Evolutionary conservation across 306 rosid species (phyloP).

Genomic region (Senna tora): DNA sequence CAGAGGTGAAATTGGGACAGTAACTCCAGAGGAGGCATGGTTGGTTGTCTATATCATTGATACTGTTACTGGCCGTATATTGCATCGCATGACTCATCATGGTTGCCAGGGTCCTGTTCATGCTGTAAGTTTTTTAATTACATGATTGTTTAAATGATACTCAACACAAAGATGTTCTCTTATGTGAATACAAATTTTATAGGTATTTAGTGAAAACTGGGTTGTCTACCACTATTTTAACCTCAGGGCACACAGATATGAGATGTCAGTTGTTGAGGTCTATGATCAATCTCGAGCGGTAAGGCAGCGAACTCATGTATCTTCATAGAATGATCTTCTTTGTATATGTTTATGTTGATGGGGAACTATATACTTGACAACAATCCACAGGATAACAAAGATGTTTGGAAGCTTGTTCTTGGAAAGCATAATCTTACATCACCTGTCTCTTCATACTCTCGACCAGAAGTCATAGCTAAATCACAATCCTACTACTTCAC

Average conservation of each 20-base stretch:
- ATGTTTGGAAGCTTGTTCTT: slow-evolving; percentile 88
- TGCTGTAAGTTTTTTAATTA: slow-evolving; percentile 67
- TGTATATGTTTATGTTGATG: slow-evolving; percentile 32
- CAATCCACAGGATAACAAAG: slow-evolving; percentile 78
- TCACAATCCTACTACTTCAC: slow-evolving; percentile 90
- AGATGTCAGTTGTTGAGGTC: slow-evolving; percentile 95
- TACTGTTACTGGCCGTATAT: slow-evolving; percentile 85
- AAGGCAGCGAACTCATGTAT: slow-evolving; percentile 48
- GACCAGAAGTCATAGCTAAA: slow-evolving; percentile 77
- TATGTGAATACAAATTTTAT: slow-evolving; percentile 39
- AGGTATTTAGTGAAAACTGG: slow-evolving; percentile 99
- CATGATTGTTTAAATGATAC: slow-evolving; percentile 33
- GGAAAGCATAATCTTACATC: slow-evolving; percentile 98
- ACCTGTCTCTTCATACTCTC: slow-evolving; percentile 84
- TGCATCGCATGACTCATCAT: slow-evolving; percentile 89
- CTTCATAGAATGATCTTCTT: slow-evolving; percentile 21
- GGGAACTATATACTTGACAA: slow-evolving; percentile 34
- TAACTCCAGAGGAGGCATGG: slow-evolving; percentile 87
- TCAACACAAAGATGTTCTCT: slow-evolving; percentile 33
- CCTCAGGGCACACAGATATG: slow-evolving; percentile 96
- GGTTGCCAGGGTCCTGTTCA: slow-evolving; percentile 97
- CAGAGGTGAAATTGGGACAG: slow-evolving; percentile 79
- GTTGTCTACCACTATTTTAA: slow-evolving; percentile 98
- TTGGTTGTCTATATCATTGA: slow-evolving; percentile 88
- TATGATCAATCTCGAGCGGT: slow-evolving; percentile 97